Conservation (phyloP, 108 stramenopile species). For the Epithemia pelagica region DNA sequence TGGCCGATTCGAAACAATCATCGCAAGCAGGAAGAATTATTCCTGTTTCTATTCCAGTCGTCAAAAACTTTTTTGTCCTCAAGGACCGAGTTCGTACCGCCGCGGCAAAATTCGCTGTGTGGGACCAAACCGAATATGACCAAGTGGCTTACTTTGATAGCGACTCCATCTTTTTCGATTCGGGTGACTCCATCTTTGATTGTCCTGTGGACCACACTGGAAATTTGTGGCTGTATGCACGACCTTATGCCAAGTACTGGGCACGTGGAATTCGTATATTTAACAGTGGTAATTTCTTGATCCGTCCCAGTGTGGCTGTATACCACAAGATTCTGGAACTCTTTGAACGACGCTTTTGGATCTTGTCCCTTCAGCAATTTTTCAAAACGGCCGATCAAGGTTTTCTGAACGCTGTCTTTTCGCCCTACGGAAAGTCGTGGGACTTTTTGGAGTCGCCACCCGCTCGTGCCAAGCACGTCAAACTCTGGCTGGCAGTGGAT, state of each 20-base stretch:
- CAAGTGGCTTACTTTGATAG: neutral
- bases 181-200: neutral
- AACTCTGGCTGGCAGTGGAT: neutral
- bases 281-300: neutral
- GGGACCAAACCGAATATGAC: neutral
- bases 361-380: neutral
- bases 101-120: neutral
- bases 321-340: neutral
- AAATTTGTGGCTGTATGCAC: neutral
- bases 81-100: neutral
- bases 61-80: neutral
- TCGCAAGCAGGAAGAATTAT: neutral
- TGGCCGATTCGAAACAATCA: neutral
- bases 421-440: neutral
- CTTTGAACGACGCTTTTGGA: neutral
- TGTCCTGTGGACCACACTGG: neutral
- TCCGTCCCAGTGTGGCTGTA: neutral
- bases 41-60: neutral
- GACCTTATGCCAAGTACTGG: neutral
- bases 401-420: neutral
- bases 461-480: neutral
- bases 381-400: neutral
- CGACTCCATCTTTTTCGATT: neutral
- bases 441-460: neutral
- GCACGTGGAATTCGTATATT: neutral